Evolutionary conservation across 2,329 filamentous ascomycete genomes (phyloP).

Genomic region (Phialophora verrucosa): DNA sequence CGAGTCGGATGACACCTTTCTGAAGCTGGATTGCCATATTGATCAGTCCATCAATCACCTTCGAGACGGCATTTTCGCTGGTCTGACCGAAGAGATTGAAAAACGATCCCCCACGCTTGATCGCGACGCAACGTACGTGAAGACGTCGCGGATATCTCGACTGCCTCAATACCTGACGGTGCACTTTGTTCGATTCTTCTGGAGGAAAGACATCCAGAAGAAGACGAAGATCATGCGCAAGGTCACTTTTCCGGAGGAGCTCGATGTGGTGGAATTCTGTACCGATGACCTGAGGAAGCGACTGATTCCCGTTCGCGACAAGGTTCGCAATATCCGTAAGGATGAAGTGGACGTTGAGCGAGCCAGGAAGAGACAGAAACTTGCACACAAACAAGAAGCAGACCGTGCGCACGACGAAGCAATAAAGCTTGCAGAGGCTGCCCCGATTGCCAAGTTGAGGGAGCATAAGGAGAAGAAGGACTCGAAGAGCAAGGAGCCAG

Average conservation of each 20-base stretch:
- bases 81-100: conserved; percentile 85
- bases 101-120: conserved; percentile 81
- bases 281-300: conserved; percentile 84
- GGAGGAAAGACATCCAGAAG: conserved; percentile 93
- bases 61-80: conserved; percentile 82
- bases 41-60: conserved; percentile 85
- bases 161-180: conserved; percentile 95
- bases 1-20: conserved; percentile 73
- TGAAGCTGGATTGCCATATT: conserved; percentile 97
- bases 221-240: conserved; percentile 99
- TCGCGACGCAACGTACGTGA: conserved; percentile 83
- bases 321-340: conserved; percentile 92
- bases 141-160: conserved; percentile 85
- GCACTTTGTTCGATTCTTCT: conserved; percentile 98
- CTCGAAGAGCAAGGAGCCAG: conserved; percentile 54
- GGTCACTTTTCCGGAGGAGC: conserved; percentile 91
- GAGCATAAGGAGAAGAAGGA: conserved; percentile 56
- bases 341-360: conserved; percentile 93
- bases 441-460: conserved; percentile 57
- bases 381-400: conserved; percentile 62
- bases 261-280: conserved; percentile 94
- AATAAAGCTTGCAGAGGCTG: conserved; percentile 41
- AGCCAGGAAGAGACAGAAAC: conserved; percentile 88
- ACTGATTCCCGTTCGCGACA: conserved; percentile 90
- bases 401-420: conserved; percentile 52